Conservation (phyloP, 495 filamentous ascomycete species). For the Thermochaetoides thermophila region DNA sequence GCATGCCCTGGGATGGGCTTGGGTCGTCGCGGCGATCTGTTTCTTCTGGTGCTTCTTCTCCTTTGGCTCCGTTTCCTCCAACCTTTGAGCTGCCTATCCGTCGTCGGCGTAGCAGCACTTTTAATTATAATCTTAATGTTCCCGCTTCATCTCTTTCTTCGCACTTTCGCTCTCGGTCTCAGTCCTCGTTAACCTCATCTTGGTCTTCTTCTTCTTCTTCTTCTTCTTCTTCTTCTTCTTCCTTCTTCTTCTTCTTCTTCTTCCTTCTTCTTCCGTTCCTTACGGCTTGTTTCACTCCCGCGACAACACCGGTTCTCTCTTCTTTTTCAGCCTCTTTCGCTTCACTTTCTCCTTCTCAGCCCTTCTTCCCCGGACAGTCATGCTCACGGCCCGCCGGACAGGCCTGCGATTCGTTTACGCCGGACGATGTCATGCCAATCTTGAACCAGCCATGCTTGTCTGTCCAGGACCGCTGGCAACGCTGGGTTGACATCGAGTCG, state of each 20-base stretch:
- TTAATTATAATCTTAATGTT: conserved; percentile 2
- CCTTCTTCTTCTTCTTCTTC: conserved; percentile 13
- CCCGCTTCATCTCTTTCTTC: conserved; percentile 3
- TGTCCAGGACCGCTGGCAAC: conserved; percentile 26
- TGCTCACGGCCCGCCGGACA: too few species aligned
- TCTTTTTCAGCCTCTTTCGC: too few species aligned
- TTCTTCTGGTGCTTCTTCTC: conserved; percentile 11
- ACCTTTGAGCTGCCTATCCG: neutral
- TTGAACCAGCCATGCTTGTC: conserved; percentile 13
- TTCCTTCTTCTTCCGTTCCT: conserved; percentile 14
- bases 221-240: conserved; percentile 4
- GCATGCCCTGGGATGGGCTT: conserved; percentile 13
- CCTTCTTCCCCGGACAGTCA: conserved; percentile 16
- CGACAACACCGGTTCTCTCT: conserved; percentile 5
- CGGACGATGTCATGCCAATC: too few species aligned
- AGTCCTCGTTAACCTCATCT: conserved; percentile 1
- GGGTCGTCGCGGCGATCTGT: conserved; percentile 8
- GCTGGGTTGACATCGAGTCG: conserved; percentile 34
- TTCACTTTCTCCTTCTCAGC: conserved; percentile 10
- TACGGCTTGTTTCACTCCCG: conserved; percentile 9
- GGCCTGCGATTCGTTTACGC: too few species aligned
- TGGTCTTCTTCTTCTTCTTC: conserved; percentile 4
- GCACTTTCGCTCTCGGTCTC: neutral
- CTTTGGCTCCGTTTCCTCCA: conserved; percentile 1
- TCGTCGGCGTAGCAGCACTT: neutral